Percentiles rank a stretch among this genome's conserved stretches.
Conservation (phyloP, 2,329 filamentous ascomycete species). For the Cryphonectria japonica region DNA sequence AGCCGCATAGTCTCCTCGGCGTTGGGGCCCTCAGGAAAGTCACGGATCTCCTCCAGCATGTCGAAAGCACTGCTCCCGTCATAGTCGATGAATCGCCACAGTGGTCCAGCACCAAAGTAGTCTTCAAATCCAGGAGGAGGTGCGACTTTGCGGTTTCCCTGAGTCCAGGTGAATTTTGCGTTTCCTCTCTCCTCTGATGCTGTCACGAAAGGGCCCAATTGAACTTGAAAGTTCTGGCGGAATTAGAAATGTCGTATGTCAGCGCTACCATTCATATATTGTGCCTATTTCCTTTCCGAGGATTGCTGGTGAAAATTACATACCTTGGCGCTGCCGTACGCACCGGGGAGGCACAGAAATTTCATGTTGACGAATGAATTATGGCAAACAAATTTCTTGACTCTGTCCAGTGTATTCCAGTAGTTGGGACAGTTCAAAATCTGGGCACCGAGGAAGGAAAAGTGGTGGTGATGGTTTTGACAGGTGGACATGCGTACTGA, state of each 20-base stretch:
- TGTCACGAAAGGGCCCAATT: slow-evolving; percentile 24
- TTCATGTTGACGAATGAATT: slow-evolving; percentile 47
- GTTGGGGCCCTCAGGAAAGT: slow-evolving; percentile 48
- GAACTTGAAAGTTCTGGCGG: slow-evolving; percentile 29
- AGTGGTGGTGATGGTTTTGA: not conserved
- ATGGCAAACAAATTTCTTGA: not conserved
- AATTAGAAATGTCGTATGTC: not conserved
- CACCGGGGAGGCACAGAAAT: slow-evolving; percentile 61
- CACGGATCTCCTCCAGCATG: slow-evolving; percentile 55
- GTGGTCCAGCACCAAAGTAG: slow-evolving; percentile 30
- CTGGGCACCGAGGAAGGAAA: not conserved
- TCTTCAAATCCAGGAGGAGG: slow-evolving; percentile 31
- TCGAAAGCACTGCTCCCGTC: slow-evolving; percentile 36
- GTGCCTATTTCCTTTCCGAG: not conserved
- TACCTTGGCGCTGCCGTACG: slow-evolving; percentile 61
- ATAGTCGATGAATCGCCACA: slow-evolving; percentile 31
- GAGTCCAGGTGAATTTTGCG: slow-evolving; percentile 27
- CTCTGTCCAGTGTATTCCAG: not conserved
- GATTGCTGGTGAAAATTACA: slow-evolving; percentile 45
- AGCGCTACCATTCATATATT: not conserved
- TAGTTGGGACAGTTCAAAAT: not conserved
- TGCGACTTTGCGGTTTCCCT: slow-evolving; percentile 18
- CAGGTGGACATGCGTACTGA: not conserved
- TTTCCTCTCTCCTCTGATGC: slow-evolving; percentile 18
- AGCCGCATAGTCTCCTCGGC: slow-evolving; percentile 61